Base-by-base conservation (phyloP, 352 stramenopile genomes). In the Pythium scleroteichum region DNA sequence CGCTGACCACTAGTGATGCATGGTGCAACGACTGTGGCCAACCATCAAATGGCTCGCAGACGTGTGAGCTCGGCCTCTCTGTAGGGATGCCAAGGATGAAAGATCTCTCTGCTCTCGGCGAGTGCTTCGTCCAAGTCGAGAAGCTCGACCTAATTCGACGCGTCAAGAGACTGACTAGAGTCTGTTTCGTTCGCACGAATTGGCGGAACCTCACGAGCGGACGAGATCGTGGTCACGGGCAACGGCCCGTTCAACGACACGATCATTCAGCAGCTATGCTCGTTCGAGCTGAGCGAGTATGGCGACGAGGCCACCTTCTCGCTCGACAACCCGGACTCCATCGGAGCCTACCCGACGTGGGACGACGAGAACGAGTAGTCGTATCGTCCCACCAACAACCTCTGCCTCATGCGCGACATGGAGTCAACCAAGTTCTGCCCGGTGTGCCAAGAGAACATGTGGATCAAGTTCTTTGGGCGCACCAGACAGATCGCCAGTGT, bases 351-450 rank as follows among this genome's bases (percentile, higher is more conserved):
- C 62, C 62, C 69, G 23, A 73, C 62, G 41, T 76, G 23, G 26
- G 38, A 71, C 53, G 50, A 60, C 22, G 60, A 62, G 47, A 70
- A 68, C 32, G 2, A 5, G 40, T 66, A 69, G 56, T 35, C 47
- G n/a, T 69, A 64, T 26, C 69, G 69, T 20, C 69, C 69, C 14
- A 59, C 62, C 54, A 63, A 65, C 62, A 57, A 73, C 33, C 60
- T 51, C 32, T 76, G 69, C 54, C 40, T 73, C 24, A 71, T 76
- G 69, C 69, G 69, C 60, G 68, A 76, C 64, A 72, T 76, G 58
- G 45, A 49, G 27, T 67, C 60, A 52, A 63, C 53, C 1, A 33
- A 44, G n/a, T 76, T 76, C 47, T 76, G 69, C 60, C 5, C 29
- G 10, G 57, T 72, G n/a, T 76, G 69, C 46, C 53, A 65, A 16